phyloP scores from a whole-genome alignment of 1,284 basidiomycete species.

The Ganoderma multipileum region DNA sequence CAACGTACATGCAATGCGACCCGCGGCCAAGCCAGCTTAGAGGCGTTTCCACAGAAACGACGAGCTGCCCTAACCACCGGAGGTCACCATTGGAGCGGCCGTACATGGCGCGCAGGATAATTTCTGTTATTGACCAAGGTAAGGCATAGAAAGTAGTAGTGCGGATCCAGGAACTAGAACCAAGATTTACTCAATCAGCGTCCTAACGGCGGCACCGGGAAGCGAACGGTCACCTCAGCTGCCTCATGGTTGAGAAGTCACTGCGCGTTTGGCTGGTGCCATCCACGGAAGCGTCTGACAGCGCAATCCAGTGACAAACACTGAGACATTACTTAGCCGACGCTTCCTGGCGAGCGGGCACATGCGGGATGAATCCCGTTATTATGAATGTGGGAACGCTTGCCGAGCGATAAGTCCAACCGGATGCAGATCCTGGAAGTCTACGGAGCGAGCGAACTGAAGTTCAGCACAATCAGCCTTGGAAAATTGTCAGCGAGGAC shows the following conservation, averaged over 20 bases:
- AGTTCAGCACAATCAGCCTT: neutral
- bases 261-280: neutral
- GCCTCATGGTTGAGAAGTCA: neutral
- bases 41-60: neutral
- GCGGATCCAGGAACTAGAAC: neutral
- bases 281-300: neutral
- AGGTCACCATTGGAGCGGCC: neutral
- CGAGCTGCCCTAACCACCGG: neutral
- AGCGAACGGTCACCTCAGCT: neutral
- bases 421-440: neutral
- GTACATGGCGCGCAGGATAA: neutral
- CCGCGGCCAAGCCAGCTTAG: neutral
- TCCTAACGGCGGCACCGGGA: neutral
- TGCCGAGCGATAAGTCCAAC: neutral
- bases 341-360: neutral
- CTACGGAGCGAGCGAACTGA: neutral
- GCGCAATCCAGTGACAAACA: neutral
- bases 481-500: neutral
- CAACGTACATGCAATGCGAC: neutral
- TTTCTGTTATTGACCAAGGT: neutral
- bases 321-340: neutral
- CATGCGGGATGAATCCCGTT: neutral
- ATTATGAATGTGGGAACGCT: neutral
- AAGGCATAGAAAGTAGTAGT: neutral
- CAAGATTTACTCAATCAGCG: neutral